Percentiles rank a stretch among this genome's conserved stretches.
Conservation (phyloP, 2,329 filamentous ascomycete species). For the Claviceps sp. region DNA sequence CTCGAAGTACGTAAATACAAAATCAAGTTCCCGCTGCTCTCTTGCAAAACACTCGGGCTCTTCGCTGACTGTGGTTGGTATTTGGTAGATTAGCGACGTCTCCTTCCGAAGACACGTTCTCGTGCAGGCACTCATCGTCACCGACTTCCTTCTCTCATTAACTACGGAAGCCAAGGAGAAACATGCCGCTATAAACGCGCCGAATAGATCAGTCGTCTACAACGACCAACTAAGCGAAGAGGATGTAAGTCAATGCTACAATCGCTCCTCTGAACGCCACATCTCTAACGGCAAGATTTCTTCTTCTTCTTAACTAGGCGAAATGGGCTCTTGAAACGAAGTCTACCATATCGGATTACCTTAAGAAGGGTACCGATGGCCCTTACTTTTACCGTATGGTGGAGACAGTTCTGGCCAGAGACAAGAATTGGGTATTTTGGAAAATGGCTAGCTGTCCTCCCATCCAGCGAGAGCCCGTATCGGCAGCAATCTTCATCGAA, state of each 20-base stretch:
- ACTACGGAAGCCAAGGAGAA: constrained; percentile 72
- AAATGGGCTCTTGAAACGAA: constrained; percentile 79
- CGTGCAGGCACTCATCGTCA: constrained; percentile 84
- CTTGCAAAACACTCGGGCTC: not conserved
- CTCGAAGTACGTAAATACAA: constrained; percentile 52
- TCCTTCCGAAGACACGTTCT: constrained; percentile 90
- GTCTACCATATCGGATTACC: constrained; percentile 64
- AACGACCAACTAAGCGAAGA: constrained; percentile 66
- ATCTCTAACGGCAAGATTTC: not conserved
- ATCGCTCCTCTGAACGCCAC: not conserved
- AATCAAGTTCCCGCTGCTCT: not conserved
- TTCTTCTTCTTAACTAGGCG: constrained; percentile 33
- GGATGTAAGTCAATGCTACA: constrained; percentile 45
- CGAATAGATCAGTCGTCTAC: constrained; percentile 84
- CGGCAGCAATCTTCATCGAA: constrained; percentile 52
- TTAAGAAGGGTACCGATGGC: constrained; percentile 69
- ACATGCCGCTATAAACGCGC: constrained; percentile 47
- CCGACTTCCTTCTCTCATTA: constrained; percentile 90
- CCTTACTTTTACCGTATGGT: constrained; percentile 95
- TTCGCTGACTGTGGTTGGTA: not conserved
- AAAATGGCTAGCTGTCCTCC: constrained; percentile 87
- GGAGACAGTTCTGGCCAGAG: constrained; percentile 83
- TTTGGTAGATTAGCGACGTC: constrained; percentile 66
- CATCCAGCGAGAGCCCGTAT: constrained; percentile 65
- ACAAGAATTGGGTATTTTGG: constrained; percentile 99